phyloP scores from a whole-genome alignment of 768 basidiomycete genomes.

The Suillus placidus region DNA sequence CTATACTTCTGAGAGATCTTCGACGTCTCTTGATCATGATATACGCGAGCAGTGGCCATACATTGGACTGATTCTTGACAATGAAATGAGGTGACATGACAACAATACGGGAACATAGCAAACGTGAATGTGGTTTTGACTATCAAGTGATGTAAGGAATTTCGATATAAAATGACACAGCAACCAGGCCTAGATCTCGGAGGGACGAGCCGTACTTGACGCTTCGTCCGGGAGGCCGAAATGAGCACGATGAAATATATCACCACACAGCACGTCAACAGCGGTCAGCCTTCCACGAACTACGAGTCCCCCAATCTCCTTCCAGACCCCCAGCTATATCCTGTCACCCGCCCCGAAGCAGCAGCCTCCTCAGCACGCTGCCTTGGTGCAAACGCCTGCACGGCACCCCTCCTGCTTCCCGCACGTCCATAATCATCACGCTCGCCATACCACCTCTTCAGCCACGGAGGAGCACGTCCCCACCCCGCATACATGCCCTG shows the following conservation, averaged over 20 bases:
- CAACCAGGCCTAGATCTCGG: neutral
- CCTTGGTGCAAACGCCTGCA: conserved; percentile 62
- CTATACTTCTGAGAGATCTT: neutral
- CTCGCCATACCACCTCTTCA: conserved; percentile 51
- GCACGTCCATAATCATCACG: conserved; percentile 33
- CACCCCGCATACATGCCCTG: conserved; percentile 41
- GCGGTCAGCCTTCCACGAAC: neutral
- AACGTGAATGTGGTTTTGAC: neutral
- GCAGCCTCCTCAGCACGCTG: conserved; percentile 27
- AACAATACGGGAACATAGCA: neutral
- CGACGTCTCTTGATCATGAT: neutral
- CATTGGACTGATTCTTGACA: neutral
- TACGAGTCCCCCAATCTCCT: conserved; percentile 45
- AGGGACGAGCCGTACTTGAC: neutral
- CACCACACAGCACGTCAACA: neutral
- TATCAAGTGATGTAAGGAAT: neutral
- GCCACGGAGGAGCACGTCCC: conserved; percentile 62
- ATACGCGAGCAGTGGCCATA: neutral
- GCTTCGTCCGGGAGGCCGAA: neutral
- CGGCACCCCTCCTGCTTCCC: conserved; percentile 46
- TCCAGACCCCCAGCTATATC: conserved; percentile 59
- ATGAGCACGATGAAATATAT: neutral
- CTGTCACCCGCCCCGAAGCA: conserved; percentile 25
- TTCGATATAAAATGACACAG: neutral
- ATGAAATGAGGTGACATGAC: neutral